A percentile compares a stretch with the other conserved stretches of the same genome.
These are phyloP conservation scores for Magnaporthiopsis poae DNA, from an alignment of 2,329 filamentous ascomycete species.

Conservation along the genomic window DNA sequence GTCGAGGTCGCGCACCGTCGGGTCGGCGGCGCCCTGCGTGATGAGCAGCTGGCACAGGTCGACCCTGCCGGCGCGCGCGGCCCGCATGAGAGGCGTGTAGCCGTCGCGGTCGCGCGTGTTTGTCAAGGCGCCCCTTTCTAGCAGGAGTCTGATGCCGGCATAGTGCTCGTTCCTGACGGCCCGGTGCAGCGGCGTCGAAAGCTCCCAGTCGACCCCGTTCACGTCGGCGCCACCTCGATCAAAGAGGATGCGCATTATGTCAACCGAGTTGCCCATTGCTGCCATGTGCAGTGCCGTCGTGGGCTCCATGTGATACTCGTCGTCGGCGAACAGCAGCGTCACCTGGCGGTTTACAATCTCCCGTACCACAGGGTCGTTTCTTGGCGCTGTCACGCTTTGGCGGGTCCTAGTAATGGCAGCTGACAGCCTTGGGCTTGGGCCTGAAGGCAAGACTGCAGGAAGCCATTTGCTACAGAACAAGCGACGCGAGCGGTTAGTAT, in stretches of 20 bases:
- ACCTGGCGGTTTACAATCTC: not conserved
- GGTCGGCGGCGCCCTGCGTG: conserved; percentile 5
- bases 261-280: not conserved
- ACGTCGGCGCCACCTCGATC: not conserved
- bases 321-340: not conserved
- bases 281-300: conserved; percentile 3
- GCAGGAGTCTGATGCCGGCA: conserved; percentile 3
- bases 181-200: conserved; percentile 1
- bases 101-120: conserved; percentile 7
- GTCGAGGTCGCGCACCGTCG: conserved; percentile 1
- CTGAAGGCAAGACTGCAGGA: not conserved
- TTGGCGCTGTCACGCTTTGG: too few relatives aligned
- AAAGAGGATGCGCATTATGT: not conserved
- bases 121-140: conserved; percentile 3
- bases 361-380: not conserved
- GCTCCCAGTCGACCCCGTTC: not conserved
- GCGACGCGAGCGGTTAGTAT: not conserved
- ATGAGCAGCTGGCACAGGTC: conserved; percentile 7
- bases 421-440: not conserved
- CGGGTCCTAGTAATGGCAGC: not conserved
- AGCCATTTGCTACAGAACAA: not conserved
- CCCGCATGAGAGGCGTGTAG: conserved; percentile 10
- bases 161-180: not conserved
- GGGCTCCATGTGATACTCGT: not conserved
- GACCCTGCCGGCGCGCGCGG: not conserved